These are phyloP conservation scores for Leishmania lainsoni DNA, from an alignment of 208 protist genomes.

Conservation along the genomic window DNA sequence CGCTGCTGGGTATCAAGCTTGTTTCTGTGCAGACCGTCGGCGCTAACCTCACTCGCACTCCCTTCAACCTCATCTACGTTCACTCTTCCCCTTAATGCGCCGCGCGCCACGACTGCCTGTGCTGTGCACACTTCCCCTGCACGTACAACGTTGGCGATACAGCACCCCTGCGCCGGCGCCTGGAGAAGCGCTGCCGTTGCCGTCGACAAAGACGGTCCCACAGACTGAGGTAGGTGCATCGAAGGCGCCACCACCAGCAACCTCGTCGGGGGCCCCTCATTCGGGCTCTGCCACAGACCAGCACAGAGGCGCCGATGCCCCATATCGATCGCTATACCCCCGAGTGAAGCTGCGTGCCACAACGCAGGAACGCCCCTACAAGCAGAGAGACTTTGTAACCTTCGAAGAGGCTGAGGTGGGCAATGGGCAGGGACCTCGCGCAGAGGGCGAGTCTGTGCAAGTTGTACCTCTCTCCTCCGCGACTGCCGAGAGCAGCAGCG, in stretches of 20 bases:
- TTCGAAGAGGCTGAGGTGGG: conserved; percentile 3
- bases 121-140: background rate
- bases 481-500: background rate
- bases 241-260: background rate
- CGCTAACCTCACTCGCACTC: background rate
- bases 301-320: background rate
- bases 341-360: conserved; percentile 37
- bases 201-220: background rate
- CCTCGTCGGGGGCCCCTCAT: background rate
- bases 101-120: conserved; percentile 3
- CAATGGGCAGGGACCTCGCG: background rate
- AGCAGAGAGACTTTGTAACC: conserved; percentile 20
- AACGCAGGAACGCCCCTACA: conserved; percentile 41
- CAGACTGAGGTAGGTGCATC: background rate
- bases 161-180: conserved; percentile 4
- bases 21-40: background rate
- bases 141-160: conserved; percentile 9
- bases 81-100: conserved; percentile 9
- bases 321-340: conserved; percentile 35
- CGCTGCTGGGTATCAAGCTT: background rate
- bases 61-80: background rate
- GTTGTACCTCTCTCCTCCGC: background rate
- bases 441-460: background rate
- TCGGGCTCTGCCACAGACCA: background rate
- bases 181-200: background rate